A percentile compares a stretch with the other conserved stretches of the same genome.
phyloP scores from a whole-genome alignment of 225 moss, liverwort and hornwort genomes.

The Physcomitrellopsis africana region DNA sequence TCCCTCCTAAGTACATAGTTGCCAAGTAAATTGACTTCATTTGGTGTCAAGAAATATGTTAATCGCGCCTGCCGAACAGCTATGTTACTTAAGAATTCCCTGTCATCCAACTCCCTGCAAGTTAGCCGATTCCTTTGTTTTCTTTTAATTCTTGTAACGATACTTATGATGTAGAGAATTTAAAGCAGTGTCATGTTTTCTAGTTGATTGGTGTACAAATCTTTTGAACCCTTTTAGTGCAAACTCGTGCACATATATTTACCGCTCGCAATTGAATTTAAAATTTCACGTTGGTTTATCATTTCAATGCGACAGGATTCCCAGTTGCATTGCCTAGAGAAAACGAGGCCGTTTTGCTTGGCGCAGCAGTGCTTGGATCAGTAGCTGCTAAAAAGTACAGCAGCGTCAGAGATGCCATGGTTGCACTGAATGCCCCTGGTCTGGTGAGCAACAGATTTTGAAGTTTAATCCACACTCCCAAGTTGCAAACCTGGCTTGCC shows the following conservation, averaged over 20 bases:
- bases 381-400: constrained; percentile 89
- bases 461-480: constrained; percentile 11
- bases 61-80: neutral
- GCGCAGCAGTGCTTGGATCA: constrained; percentile 85
- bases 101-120: neutral
- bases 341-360: constrained; percentile 88
- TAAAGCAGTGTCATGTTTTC: too few species aligned
- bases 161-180: neutral
- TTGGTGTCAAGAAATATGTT: neutral
- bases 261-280: neutral
- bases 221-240: neutral
- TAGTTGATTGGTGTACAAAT: too few species aligned
- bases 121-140: neutral
- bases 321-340: constrained; percentile 91
- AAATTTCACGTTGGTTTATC: constrained; percentile 15
- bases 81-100: neutral
- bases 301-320: constrained; percentile 59
- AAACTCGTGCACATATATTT: constrained; percentile 10
- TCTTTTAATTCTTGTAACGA: neutral
- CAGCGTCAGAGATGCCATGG: constrained; percentile 82
- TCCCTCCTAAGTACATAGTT: neutral
- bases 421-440: constrained; percentile 87
- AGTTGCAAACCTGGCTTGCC: constrained; percentile 8
- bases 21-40: neutral
- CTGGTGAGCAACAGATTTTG: constrained; percentile 52